Base-by-base conservation (phyloP, 495 filamentous ascomycete genomes). In the Melanomma pulvis-pyrius region DNA sequence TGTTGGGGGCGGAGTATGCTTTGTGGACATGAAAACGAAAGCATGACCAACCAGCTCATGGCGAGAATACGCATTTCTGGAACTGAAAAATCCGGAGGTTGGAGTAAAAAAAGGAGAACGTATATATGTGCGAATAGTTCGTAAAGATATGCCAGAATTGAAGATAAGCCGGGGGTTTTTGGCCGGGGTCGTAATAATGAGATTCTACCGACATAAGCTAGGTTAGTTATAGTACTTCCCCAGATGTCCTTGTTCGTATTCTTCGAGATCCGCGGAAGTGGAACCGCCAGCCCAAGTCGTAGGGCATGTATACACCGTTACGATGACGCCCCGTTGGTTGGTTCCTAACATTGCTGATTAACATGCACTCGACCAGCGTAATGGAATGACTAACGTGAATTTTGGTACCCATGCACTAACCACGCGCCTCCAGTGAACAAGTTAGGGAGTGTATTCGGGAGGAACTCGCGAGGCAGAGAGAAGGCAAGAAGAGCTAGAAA, bases 401-500 rank as follows among this genome's bases (percentile, higher is more conserved):
- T 21, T n/a, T 19, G 15, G 9, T 58, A 46, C 4, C 12, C 12
- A 54, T 68, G 68, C 17, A 56, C 22, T 11, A 2, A 13, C 68
- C 68, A 73, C 8, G 12, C 47, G 11, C 59, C 48, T 22, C 49
- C 26, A 8, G n/a, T 17, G 51, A 71, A 73, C n/a, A 57, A 30
- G 4, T 0, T 58, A 4, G 54, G 39, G 11, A 73, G 46, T 17
- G 44, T 49, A 22, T 47, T 41, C 3, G 30, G 25, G 36, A 68
- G 51, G 7, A 47, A 24, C 0, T 68, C 44, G 1, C n/a, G 34
- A 2, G n/a, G 22, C 26, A 71, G 44, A 0, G 73, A 71, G 58
- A 73, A 68, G 2, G 74, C 73, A 9, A 76, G 50, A 12, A 77
- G 65, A 21, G 61, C 69, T 1, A 77, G 61, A n/a, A 77, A 63